Conservation (phyloP, 75 land plant species). For the Ceratopteris richardii region DNA sequence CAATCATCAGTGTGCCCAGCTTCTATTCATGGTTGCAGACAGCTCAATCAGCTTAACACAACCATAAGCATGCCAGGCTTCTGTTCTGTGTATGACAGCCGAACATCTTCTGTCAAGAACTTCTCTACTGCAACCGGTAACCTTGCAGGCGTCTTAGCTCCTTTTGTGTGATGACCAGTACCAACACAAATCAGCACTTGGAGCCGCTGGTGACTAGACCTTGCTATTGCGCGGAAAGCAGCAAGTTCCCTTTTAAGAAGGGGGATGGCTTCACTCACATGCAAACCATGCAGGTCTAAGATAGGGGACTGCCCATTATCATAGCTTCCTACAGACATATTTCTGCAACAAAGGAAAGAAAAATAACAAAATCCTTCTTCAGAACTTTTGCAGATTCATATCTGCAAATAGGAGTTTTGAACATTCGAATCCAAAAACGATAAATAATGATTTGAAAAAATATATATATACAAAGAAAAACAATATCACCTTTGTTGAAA, state of each 20-base stretch:
- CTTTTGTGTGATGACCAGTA: conserved; percentile 88
- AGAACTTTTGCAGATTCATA: no score
- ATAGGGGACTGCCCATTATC: conserved; percentile 36
- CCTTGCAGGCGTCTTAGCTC: conserved; percentile 68
- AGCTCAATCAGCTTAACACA: conserved; percentile 24
- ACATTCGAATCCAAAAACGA: neutral
- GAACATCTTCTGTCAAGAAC: conserved; percentile 73
- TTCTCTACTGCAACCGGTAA: conserved; percentile 68
- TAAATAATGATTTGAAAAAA: neutral
- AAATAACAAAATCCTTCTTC: no score
- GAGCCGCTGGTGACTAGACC: conserved; percentile 54
- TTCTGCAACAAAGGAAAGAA: neutral
- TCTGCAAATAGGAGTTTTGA: no score
- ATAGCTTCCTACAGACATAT: conserved; percentile 6
- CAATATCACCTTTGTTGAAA: conserved; percentile 70
- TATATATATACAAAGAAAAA: neutral
- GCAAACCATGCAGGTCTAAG: conserved; percentile 80
- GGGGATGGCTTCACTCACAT: conserved; percentile 85
- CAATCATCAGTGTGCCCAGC: no score
- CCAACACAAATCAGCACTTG: conserved; percentile 83
- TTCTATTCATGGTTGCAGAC: no score
- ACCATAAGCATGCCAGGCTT: conserved; percentile 88
- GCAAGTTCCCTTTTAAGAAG: conserved; percentile 63
- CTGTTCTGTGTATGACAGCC: conserved; percentile 58
- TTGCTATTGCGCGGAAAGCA: conserved; percentile 36